Base-by-base conservation (phyloP, 768 basidiomycete genomes). In the Boletus speciosus region DNA sequence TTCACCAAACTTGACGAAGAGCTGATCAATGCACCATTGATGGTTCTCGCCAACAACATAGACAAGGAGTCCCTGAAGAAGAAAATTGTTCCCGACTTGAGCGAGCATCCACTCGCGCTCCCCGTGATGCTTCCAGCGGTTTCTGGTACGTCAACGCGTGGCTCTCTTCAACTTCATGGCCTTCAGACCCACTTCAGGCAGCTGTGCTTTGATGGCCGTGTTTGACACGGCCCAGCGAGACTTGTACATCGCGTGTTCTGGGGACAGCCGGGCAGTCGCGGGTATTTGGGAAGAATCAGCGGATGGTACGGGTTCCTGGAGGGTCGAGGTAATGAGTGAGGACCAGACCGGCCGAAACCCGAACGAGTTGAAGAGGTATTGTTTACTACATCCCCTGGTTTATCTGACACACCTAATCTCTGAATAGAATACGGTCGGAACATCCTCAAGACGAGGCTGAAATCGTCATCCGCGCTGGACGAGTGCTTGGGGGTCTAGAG, bases 311-410 rank as follows among this genome's bases (percentile, higher is more conserved):
- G 90, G 90, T 11, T 78, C 76, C 49, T 99, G 97, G 97, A 81
- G 85, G 43, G 88, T 94, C 31, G 93, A 97, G 67, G 91, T 91
- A n/a, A 77, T 99, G 57, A 92, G 83, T 29, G 93, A 98, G 70
- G 97, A 98, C 66, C 95, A 98, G 75, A 98, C 95, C 7, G 97
- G 93, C 37, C 83, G 92, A 60, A 98, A 93, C 66, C 84, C 81
- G 15, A 86, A 82, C 43, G 97, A 99, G 71, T 74, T 88, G 25
- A 80, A 80, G 68, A 82, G 94, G 95, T 94, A 61, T 47, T 76
- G 64, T 45, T 19, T 21, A 6, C n/a, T 16, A 12, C 4, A 14
- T 25, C 44, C 7, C 21, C 6, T 32, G 9, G 16, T 49, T 39
- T 49, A 27, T 47, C 35, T 21, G 7, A 42, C 7, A 10, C 35